phyloP scores from a whole-genome alignment of 1,139 yeast genomes.

The Blastobotrys ciferrii region DNA sequence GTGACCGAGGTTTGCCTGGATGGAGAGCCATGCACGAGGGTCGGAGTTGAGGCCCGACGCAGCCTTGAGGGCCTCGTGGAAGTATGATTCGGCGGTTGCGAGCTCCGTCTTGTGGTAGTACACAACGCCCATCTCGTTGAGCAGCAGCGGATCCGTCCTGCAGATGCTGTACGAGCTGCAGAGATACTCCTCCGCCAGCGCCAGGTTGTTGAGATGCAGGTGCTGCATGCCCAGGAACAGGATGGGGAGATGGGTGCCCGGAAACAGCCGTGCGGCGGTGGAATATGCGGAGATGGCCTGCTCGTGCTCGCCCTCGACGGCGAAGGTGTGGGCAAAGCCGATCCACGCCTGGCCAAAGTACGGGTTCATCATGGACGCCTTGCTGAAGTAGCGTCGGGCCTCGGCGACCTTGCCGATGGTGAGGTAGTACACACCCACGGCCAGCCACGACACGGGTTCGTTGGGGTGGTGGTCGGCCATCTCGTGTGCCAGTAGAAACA shows the following conservation, averaged over 20 bases:
- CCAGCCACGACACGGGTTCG: constrained; percentile 84
- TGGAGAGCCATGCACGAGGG: constrained; percentile 80
- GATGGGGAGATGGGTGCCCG: constrained; percentile 91
- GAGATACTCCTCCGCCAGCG: constrained; percentile 83
- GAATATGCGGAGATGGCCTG: constrained; percentile 98
- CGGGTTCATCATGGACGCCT: constrained; percentile 85
- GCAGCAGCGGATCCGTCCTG: constrained; percentile 76
- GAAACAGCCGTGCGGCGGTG: constrained; percentile 89
- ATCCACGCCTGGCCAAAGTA: constrained; percentile 97
- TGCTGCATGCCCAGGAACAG: constrained; percentile 96
- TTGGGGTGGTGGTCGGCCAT: constrained; percentile 84
- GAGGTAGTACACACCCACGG: constrained; percentile 87
- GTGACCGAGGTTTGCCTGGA: constrained; percentile 88
- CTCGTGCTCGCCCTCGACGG: constrained; percentile 96
- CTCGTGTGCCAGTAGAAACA: constrained; percentile 80
- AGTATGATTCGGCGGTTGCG: constrained; percentile 64
- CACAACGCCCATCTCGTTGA: constrained; percentile 91
- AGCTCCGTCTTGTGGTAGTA: constrained; percentile 74
- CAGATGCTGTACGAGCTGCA: constrained; percentile 74
- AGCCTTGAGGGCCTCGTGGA: constrained; percentile 70
- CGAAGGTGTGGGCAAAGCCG: constrained; percentile 97
- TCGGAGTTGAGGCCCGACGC: constrained; percentile 72
- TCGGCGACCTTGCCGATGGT: constrained; percentile 71
- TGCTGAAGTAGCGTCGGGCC: constrained; percentile 83
- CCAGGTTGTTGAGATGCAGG: constrained; percentile 76